Conservation (phyloP, 768 basidiomycete species). For the Russula dissimulans region DNA sequence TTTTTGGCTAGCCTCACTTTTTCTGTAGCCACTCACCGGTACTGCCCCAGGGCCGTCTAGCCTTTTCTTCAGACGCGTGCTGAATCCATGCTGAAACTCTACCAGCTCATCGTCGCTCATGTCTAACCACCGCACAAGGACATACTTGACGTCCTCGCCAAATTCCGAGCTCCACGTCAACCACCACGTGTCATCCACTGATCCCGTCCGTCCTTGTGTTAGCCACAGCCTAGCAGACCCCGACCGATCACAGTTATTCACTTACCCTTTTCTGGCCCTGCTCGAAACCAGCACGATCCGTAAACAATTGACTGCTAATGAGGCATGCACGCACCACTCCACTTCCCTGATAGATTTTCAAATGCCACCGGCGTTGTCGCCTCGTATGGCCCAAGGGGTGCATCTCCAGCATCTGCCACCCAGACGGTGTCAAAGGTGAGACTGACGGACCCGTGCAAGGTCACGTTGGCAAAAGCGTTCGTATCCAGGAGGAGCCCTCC, state of each 20-base stretch:
- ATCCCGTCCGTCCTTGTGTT: not conserved
- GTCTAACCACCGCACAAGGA: not conserved
- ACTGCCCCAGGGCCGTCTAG: constrained; percentile 1
- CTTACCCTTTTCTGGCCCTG: constrained; percentile 12
- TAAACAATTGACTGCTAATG: not conserved
- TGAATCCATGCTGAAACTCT: not conserved
- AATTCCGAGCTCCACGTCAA: constrained; percentile 7
- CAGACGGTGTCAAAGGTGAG: constrained; percentile 8
- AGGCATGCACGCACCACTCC: constrained; percentile 3
- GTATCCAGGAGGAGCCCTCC: constrained; percentile 12
- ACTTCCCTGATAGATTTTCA: constrained; percentile 4
- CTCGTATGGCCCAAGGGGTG: constrained; percentile 7
- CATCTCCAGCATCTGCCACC: not conserved
- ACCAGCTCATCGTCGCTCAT: not conserved
- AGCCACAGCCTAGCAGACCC: not conserved
- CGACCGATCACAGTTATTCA: not conserved
- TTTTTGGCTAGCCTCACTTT: not conserved
- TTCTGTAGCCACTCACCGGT: not conserved
- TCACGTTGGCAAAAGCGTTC: not conserved
- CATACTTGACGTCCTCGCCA: constrained; percentile 4
- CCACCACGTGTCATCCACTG: constrained; percentile 1
- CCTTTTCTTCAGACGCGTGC: not conserved
- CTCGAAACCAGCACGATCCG: not conserved
- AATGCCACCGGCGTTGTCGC: not conserved
- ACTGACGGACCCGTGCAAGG: not conserved